Percentiles rank a stretch among this genome's conserved stretches.
phyloP scores from a whole-genome alignment of 768 basidiomycete genomes.

The Suillus americanus region DNA sequence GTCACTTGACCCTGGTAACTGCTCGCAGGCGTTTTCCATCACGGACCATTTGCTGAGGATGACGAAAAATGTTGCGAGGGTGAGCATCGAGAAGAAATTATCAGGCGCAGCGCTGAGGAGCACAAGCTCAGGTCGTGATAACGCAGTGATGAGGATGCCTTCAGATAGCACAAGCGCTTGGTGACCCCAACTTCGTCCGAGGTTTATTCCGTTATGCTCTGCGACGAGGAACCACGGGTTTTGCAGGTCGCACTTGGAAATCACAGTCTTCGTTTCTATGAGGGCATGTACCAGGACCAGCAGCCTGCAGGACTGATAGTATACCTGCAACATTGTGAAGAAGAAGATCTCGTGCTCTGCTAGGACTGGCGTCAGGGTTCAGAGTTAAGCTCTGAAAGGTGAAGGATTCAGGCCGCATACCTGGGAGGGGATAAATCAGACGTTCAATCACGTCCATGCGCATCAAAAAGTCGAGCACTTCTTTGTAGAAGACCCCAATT shows the following conservation, averaged over 20 bases:
- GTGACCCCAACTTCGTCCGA: constrained; percentile 37
- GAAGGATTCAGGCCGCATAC: constrained; percentile 22
- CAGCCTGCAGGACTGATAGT: constrained; percentile 41
- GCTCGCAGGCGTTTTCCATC: constrained; percentile 32
- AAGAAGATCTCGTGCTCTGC: constrained; percentile 43
- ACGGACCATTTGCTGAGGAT: constrained; percentile 44
- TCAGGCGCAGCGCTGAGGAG: constrained; percentile 44
- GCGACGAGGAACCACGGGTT: constrained; percentile 33
- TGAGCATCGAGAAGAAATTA: constrained; percentile 40
- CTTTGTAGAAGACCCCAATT: constrained; percentile 34
- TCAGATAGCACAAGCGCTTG: constrained; percentile 40
- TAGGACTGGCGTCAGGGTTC: constrained; percentile 36
- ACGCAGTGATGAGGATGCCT: constrained; percentile 33
- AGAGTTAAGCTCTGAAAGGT: constrained; percentile 14
- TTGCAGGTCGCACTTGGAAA: constrained; percentile 17
- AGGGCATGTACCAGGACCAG: constrained; percentile 38
- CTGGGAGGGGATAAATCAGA: constrained; percentile 36
- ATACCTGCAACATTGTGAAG: constrained; percentile 39
- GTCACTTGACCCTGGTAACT: constrained; percentile 39
- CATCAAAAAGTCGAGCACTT: constrained; percentile 31
- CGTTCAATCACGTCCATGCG: constrained; percentile 38
- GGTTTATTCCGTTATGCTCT: constrained; percentile 33
- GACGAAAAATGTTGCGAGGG: constrained; percentile 43
- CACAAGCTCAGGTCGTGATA: constrained; percentile 33
- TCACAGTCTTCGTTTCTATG: constrained; percentile 23